Evolutionary conservation across 768 basidiomycete species (phyloP), one percentile per base, ranked within the genome.

Genomic region (Rossbeevera mucosa): DNA sequence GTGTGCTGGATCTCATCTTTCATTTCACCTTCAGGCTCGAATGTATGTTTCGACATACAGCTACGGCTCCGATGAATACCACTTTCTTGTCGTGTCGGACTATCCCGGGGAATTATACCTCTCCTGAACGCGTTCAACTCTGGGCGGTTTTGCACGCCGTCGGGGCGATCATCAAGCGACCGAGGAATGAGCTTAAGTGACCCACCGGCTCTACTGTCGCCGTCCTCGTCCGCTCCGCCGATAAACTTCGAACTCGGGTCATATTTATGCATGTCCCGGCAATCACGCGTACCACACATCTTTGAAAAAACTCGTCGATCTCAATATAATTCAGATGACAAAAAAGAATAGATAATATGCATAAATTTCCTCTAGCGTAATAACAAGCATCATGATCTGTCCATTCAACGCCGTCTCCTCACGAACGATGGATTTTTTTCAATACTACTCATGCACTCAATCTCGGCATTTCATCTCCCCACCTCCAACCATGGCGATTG

Each of bases 401-500:
- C 33, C 33, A 36, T 36, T 36, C 4, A n/a, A n/a, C 40, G 40
- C 20, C 40, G 20, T 21, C 40, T 12, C 33, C 33, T 12, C 38
- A 21, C 20, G 11, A 36, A 21, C 40, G 7, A 22, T n/a, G n/a
- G n/a, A n/a, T n/a, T n/a, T 8, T 13, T 4, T 16, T 22, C 20
- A 16, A 20, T 42, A 5, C 12, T 28, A 36, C n/a, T 31, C 30
- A 31, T 14, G 0, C 30, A 31, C 29, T 38, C 43, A 78, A 18
- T 65, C 67, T 11, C 55, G 70, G 72, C 86, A 88, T 61, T 63
- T 80, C 50, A 87, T 60, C 61, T 82, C 77, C 13, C 79, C 77
- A 18, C 78, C 83, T 1, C 75, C 81, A 4, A 89, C 80, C 76
- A 91, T 79, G 47, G 81, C 82, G 62, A 93, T 80, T 47, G 85